Percentiles rank a stretch among this genome's conserved stretches.
Evolutionary conservation across 148 eudicot genomes (phyloP).

Genomic region (Nepenthes mirabilis): DNA sequence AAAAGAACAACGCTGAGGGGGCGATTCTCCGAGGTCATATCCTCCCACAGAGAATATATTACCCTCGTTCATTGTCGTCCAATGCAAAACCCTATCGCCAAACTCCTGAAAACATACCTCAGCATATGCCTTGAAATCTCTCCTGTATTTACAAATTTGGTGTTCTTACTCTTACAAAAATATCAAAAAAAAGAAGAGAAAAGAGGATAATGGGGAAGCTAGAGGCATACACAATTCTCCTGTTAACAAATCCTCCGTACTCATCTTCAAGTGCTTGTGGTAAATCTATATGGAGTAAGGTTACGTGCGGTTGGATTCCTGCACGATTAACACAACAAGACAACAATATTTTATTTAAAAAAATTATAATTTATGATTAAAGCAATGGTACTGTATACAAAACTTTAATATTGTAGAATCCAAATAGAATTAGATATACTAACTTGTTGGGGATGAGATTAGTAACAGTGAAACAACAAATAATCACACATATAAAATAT

Average conservation of each 20-base stretch:
- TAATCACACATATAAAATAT: no score
- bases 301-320: slow-evolving; percentile 73
- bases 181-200: background rate
- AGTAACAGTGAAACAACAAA: no score
- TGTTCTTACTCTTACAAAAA: background rate
- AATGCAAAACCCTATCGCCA: slow-evolving; percentile 41
- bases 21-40: slow-evolving; percentile 21
- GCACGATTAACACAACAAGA: background rate
- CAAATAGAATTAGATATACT: no score
- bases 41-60: slow-evolving; percentile 26
- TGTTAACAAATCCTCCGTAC: slow-evolving; percentile 54
- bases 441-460: no score
- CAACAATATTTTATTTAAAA: background rate
- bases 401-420: no score
- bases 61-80: slow-evolving; percentile 56
- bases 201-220: background rate
- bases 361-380: no score
- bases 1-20: slow-evolving; percentile 32
- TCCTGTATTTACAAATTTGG: slow-evolving; percentile 18
- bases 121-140: slow-evolving; percentile 46
- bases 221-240: slow-evolving; percentile 29
- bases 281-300: slow-evolving; percentile 37
- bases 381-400: no score
- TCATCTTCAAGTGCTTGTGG: slow-evolving; percentile 67
- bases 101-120: slow-evolving; percentile 65